A percentile compares a stretch with the other conserved stretches of the same genome.
phyloP scores from a whole-genome alignment of 306 rosid species.

The Myrica gale region DNA sequence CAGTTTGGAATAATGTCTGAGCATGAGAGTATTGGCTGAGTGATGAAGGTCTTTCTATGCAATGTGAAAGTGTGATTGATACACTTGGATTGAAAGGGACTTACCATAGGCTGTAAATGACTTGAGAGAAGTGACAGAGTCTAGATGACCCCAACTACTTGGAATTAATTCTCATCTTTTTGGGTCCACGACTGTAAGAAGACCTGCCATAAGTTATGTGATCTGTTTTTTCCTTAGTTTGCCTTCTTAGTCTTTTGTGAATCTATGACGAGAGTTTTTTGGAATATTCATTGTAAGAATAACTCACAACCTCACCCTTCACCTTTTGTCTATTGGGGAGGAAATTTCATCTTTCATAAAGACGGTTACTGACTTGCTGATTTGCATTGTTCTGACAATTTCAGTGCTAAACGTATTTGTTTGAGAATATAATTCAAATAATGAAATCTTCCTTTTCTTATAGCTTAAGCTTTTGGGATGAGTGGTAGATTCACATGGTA shows the following conservation, averaged over 20 bases:
- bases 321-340: background rate
- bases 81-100: background rate
- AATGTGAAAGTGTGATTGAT: background rate
- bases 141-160: background rate
- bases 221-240: background rate
- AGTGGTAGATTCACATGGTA: too few species aligned
- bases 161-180: background rate
- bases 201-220: background rate
- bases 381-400: background rate
- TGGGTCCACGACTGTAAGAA: background rate
- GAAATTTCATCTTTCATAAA: background rate
- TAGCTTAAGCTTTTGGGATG: too few species aligned
- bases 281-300: background rate
- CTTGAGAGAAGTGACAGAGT: background rate
- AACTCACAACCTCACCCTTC: background rate
- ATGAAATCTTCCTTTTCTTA: too few species aligned
- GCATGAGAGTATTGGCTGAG: background rate
- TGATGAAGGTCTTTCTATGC: background rate
- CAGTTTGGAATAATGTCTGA: background rate
- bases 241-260: background rate
- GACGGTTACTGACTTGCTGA: background rate
- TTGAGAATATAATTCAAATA: too few species aligned
- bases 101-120: background rate
- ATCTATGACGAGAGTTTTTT: background rate
- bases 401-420: conserved; percentile 4